Evolutionary conservation across 345 rosid species (phyloP).

Genomic region (Lepidium africanum): DNA sequence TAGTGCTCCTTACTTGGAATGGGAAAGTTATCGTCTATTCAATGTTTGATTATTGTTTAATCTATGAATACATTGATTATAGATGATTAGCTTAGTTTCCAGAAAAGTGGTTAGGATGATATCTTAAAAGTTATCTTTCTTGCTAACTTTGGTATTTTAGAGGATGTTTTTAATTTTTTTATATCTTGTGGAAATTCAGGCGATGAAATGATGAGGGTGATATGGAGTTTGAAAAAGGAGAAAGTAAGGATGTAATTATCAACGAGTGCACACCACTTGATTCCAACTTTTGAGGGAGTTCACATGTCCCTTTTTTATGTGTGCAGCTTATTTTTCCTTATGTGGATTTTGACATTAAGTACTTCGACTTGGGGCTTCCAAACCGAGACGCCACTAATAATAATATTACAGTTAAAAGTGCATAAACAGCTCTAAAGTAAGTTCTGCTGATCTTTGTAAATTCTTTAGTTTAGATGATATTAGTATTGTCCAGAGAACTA

Average conservation of each 20-base stretch:
- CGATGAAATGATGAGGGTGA: constrained; percentile 95
- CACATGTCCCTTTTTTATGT: constrained; percentile 13
- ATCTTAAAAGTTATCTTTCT: neutral
- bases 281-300: neutral
- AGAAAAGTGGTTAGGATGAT: neutral
- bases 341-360: constrained; percentile 78
- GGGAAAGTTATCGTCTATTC: neutral
- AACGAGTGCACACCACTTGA: neutral
- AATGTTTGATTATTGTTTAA: neutral
- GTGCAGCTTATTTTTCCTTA: constrained; percentile 82
- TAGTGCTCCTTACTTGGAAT: neutral
- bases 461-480: neutral
- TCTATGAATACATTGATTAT: neutral
- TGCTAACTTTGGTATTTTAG: neutral
- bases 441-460: constrained; percentile 9
- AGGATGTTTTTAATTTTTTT: neutral
- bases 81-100: neutral
- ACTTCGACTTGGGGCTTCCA: constrained; percentile 81
- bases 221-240: constrained; percentile 81
- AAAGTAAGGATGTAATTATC: constrained; percentile 40
- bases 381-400: constrained; percentile 92
- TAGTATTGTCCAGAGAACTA: neutral
- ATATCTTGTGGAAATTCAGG: constrained; percentile 28
- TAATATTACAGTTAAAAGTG: constrained; percentile 75
- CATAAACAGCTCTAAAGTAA: constrained; percentile 82